A percentile compares a stretch with the other conserved stretches of the same genome.
Evolutionary conservation across 2,329 filamentous ascomycete species (phyloP).

Genomic region (Ophiosphaerella korrae): DNA sequence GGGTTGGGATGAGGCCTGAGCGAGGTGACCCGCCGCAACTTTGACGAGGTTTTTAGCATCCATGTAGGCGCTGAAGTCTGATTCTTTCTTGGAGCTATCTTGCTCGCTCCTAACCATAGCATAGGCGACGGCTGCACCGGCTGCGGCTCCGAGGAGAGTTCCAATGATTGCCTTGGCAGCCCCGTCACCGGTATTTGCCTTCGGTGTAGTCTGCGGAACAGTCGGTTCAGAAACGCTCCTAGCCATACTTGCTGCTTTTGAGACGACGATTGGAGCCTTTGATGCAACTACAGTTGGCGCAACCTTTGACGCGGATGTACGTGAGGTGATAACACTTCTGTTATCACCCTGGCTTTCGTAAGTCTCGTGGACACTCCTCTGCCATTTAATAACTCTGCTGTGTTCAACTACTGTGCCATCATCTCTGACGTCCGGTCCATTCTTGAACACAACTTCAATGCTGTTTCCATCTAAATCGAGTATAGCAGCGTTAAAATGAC

Average conservation of each 20-base stretch:
- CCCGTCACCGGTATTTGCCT: conserved; percentile 49
- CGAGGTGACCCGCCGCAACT: conserved; percentile 31
- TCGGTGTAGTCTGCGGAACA: conserved; percentile 29
- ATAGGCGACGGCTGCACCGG: conserved; percentile 77
- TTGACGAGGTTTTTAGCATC: conserved; percentile 40
- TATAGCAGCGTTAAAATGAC: conserved; percentile 67
- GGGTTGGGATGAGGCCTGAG: conserved; percentile 34
- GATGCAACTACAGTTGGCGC: conserved; percentile 29
- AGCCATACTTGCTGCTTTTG: conserved; percentile 25
- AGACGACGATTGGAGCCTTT: conserved; percentile 31
- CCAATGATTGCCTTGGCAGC: conserved; percentile 71
- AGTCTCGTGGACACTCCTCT: conserved; percentile 38
- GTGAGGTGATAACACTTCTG: conserved; percentile 37
- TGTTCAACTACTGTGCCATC: conserved; percentile 50
- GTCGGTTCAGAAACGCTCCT: conserved; percentile 43
- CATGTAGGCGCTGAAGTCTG: conserved; percentile 46
- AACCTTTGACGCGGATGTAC: conserved; percentile 30
- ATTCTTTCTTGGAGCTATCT: conserved; percentile 52
- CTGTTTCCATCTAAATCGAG: conserved; percentile 83
- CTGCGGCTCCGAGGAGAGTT: conserved; percentile 77
- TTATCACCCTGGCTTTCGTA: conserved; percentile 39
- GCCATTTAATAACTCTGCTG: conserved; percentile 52
- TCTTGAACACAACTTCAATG: conserved; percentile 74
- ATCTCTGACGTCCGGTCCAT: conserved; percentile 45
- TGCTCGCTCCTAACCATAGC: conserved; percentile 68